These are phyloP conservation scores for Candida glucosophila DNA, from an alignment of 1,139 yeast species.

Conservation along the genomic window DNA sequence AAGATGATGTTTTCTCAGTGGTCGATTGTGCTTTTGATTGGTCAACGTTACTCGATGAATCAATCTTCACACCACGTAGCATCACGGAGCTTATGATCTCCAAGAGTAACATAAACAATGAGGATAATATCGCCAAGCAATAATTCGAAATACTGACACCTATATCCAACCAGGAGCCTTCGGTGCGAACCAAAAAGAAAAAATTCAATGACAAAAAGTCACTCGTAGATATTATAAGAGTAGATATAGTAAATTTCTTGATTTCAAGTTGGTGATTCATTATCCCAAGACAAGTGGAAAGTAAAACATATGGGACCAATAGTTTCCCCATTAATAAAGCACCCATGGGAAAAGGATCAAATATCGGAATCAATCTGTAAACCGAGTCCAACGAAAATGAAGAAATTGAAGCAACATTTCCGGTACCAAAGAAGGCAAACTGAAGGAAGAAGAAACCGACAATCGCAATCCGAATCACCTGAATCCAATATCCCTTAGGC, in stretches of 20 bases:
- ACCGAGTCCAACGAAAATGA: conserved; percentile 93
- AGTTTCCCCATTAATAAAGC: conserved; percentile 79
- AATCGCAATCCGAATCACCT: conserved; percentile 68
- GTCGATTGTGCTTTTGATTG: too few species aligned
- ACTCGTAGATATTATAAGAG: conserved; percentile 80
- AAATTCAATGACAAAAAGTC: conserved; percentile 86
- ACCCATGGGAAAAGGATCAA: conserved; percentile 97
- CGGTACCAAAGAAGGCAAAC: conserved; percentile 93
- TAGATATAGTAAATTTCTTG: conserved; percentile 74
- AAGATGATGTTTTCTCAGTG: too few species aligned
- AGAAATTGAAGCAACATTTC: conserved; percentile 90
- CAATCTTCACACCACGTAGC: conserved; percentile 55
- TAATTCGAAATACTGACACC: conserved; percentile 93
- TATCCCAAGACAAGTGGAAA: conserved; percentile 81
- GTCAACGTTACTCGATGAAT: too few species aligned
- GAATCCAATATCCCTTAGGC: conserved; percentile 45
- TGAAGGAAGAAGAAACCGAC: conserved; percentile 86
- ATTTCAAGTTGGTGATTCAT: conserved; percentile 74
- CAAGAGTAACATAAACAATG: conserved; percentile 76
- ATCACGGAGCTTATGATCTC: conserved; percentile 73
- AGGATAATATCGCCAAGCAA: conserved; percentile 83
- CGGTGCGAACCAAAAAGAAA: conserved; percentile 84
- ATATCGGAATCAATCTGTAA: conserved; percentile 78
- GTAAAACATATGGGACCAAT: conserved; percentile 76
- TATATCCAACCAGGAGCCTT: conserved; percentile 96